These are phyloP conservation scores for Epichloe glyceriae DNA, from an alignment of 2,329 filamentous ascomycete species.

Conservation along the genomic window DNA sequence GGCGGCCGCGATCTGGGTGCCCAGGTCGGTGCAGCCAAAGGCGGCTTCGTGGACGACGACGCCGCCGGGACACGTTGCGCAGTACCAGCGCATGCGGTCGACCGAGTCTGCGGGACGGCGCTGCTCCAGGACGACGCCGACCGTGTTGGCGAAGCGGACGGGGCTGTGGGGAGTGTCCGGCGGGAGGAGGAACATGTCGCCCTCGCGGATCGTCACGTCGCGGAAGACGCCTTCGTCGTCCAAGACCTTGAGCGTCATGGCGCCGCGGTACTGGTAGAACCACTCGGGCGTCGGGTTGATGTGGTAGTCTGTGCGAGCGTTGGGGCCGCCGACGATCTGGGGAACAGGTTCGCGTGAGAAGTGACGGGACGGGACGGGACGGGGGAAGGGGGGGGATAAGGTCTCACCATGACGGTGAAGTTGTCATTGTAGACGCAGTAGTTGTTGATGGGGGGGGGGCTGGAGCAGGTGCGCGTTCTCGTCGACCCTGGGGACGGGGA, in stretches of 20 bases:
- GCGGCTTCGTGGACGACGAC: constrained; percentile 67
- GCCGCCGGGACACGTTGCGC: constrained; percentile 46
- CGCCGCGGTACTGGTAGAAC: constrained; percentile 93
- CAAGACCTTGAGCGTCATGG: constrained; percentile 88
- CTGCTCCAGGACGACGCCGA: constrained; percentile 90
- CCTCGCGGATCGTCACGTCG: constrained; percentile 82
- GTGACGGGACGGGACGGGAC: background rate
- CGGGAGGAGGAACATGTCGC: constrained; percentile 86
- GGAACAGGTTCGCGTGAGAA: too few species aligned
- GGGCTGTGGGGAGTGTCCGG: constrained; percentile 95
- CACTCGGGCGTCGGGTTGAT: constrained; percentile 94
- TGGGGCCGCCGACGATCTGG: constrained; percentile 86
- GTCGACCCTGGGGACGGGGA: constrained; percentile 53
- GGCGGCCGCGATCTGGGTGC: constrained; percentile 86
- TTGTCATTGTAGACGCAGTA: constrained; percentile 87
- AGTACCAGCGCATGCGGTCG: constrained; percentile 88
- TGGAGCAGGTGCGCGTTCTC: constrained; percentile 86
- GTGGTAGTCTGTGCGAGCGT: constrained; percentile 94
- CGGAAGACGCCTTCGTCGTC: constrained; percentile 53
- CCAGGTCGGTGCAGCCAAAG: constrained; percentile 83
- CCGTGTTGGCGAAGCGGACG: constrained; percentile 81
- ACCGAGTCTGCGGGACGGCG: constrained; percentile 54
- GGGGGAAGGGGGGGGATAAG: too few species aligned
- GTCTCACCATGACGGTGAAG: constrained; percentile 63
- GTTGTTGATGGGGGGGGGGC: constrained; percentile 88